These are phyloP conservation scores for Cystobasidium ongulense DNA, from an alignment of 768 basidiomycete genomes.

Conservation along the genomic window DNA sequence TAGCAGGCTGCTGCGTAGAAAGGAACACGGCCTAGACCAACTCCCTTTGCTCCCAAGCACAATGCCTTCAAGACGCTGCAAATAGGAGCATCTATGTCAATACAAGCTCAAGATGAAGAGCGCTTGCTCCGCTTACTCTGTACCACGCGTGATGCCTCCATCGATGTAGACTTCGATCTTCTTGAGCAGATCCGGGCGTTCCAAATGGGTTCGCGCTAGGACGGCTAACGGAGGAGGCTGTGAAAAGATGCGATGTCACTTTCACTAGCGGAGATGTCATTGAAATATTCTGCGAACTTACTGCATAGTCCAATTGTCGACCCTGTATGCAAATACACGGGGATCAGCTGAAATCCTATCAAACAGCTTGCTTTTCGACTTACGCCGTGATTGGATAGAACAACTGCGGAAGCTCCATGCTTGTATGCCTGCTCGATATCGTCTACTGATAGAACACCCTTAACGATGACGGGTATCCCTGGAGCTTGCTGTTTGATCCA, in stretches of 20 bases:
- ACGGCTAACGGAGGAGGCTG: not conserved
- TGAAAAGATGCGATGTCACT: not conserved
- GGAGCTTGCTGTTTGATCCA: slow-evolving; percentile 44
- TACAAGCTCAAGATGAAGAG: not conserved
- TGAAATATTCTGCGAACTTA: not conserved
- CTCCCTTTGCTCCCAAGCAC: slow-evolving; percentile 2
- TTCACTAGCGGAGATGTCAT: not conserved
- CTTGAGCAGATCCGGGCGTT: not conserved
- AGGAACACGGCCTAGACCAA: slow-evolving; percentile 1
- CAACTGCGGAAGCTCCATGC: slow-evolving; percentile 48
- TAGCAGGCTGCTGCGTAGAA: not conserved
- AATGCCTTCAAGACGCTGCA: not conserved
- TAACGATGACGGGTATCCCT: slow-evolving; percentile 43
- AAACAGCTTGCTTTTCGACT: not conserved
- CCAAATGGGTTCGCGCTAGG: not conserved
- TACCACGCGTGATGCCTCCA: not conserved
- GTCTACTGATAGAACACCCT: slow-evolving; percentile 44
- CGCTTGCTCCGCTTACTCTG: not conserved
- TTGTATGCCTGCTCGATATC: slow-evolving; percentile 46
- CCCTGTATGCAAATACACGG: not conserved
- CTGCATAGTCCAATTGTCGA: not conserved
- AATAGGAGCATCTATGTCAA: not conserved
- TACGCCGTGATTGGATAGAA: slow-evolving; percentile 46
- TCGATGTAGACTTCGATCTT: slow-evolving; percentile 1
- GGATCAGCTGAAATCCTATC: no score